phyloP scores from a whole-genome alignment of 306 rosid species.

The Chamaecrista fasciculata region DNA sequence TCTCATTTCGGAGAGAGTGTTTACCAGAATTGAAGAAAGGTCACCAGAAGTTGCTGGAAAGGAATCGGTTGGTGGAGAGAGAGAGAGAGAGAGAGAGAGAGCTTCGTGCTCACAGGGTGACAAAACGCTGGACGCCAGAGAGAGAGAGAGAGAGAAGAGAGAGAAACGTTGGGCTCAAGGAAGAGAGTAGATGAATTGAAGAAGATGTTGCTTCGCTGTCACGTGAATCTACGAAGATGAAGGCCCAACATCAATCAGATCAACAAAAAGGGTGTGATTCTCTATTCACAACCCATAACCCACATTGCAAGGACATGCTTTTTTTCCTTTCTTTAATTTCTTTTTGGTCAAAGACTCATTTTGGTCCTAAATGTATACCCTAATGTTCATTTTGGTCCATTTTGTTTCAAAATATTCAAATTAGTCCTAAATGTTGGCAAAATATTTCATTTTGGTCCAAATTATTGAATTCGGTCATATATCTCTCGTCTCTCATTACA shows the following conservation, averaged over 20 bases:
- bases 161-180: constrained; percentile 21
- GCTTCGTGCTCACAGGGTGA: constrained; percentile 21
- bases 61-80: constrained; percentile 15
- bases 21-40: constrained; percentile 19
- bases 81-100: constrained; percentile 7
- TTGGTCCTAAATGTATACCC: too few relatives aligned
- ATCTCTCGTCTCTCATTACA: too few relatives aligned
- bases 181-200: too few relatives aligned
- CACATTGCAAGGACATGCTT: neutral
- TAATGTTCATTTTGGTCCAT: too few relatives aligned
- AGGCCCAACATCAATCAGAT: constrained; percentile 6
- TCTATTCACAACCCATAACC: too few relatives aligned
- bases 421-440: too few relatives aligned
- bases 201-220: neutral
- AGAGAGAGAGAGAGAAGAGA: neutral
- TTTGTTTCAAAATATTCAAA: too few relatives aligned
- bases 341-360: too few relatives aligned
- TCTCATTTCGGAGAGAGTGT: neutral
- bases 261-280: neutral
- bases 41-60: constrained; percentile 6
- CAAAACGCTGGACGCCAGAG: neutral
- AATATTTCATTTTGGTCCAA: too few relatives aligned
- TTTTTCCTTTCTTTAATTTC: neutral
- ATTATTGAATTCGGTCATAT: too few relatives aligned
- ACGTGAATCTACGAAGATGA: neutral